These are phyloP conservation scores for Daldinia concentrica DNA, from an alignment of 495 filamentous ascomycete species.

Conservation along the genomic window DNA sequence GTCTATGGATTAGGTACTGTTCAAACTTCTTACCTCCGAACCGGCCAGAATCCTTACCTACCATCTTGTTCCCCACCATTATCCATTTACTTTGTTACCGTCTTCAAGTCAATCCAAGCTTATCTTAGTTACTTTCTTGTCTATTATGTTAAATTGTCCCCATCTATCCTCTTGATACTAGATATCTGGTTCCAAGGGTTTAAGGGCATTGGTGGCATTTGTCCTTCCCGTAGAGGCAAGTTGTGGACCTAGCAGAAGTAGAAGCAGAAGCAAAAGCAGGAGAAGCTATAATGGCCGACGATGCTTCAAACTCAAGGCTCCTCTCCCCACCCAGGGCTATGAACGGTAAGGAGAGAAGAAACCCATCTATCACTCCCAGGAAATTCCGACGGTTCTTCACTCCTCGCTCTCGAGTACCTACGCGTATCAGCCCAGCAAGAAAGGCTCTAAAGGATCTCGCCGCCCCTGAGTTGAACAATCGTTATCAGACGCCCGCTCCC, in stretches of 20 bases:
- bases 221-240: constrained; percentile 8
- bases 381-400: constrained; percentile 88
- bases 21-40: constrained; percentile 22
- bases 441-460: constrained; percentile 77
- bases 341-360: constrained; percentile 56
- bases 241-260: constrained; percentile 10
- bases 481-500: constrained; percentile 54
- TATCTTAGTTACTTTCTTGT: constrained; percentile 3
- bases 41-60: constrained; percentile 2
- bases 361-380: constrained; percentile 72
- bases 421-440: constrained; percentile 62
- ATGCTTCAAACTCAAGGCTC: constrained; percentile 31
- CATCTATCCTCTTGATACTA: constrained; percentile 1
- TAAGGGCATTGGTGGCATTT: constrained; percentile 9
- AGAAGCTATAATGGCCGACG: constrained; percentile 20
- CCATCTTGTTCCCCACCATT: constrained; percentile 15
- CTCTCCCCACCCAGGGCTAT: constrained; percentile 50
- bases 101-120: constrained; percentile 16
- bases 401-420: constrained; percentile 62
- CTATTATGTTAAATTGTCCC: constrained; percentile 8
- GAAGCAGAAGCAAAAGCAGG: neutral
- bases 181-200: constrained; percentile 10
- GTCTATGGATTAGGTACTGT: constrained; percentile 26
- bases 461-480: constrained; percentile 65
- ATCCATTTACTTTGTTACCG: neutral